Percentiles rank a stretch among this genome's conserved stretches.
These are phyloP conservation scores for Potentilla sterilis DNA, from an alignment of 306 rosid species.

Conservation along the genomic window DNA sequence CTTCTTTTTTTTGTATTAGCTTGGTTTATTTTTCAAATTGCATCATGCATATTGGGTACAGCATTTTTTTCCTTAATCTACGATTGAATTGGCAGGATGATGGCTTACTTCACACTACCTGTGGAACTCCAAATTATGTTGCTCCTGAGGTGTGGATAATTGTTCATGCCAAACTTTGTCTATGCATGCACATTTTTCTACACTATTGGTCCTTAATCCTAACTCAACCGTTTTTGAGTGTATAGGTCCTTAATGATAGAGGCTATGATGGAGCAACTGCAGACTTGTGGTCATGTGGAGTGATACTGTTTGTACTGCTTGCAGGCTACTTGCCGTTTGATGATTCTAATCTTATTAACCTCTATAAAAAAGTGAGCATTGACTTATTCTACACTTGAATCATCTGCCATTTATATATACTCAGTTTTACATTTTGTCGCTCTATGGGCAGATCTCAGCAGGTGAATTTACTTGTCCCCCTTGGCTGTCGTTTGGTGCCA, in stretches of 20 bases:
- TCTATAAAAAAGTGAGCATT: slow-evolving; percentile 79
- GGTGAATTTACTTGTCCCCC: slow-evolving; percentile 94
- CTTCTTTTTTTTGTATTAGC: background rate
- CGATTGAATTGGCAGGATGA: slow-evolving; percentile 62
- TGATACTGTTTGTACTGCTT: slow-evolving; percentile 93
- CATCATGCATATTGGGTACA: slow-evolving; percentile 11
- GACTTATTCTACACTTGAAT: slow-evolving; percentile 17
- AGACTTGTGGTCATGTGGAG: slow-evolving; percentile 99
- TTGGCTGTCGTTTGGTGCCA: slow-evolving; percentile 88
- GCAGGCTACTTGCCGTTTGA: slow-evolving; percentile 99
- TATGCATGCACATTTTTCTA: background rate
- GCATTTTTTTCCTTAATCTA: slow-evolving; percentile 25
- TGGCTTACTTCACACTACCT: slow-evolving; percentile 95
- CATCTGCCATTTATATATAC: slow-evolving; percentile 19
- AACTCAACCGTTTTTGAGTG: slow-evolving; percentile 20
- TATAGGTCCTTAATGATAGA: slow-evolving; percentile 83
- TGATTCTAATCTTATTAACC: slow-evolving; percentile 79
- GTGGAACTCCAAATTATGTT: slow-evolving; percentile 98
- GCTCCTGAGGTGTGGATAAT: slow-evolving; percentile 83
- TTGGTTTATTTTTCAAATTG: slow-evolving; percentile 3
- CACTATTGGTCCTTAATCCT: slow-evolving; percentile 19
- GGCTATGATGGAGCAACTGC: slow-evolving; percentile 98
- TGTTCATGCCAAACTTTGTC: slow-evolving; percentile 19
- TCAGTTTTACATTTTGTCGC: slow-evolving; percentile 28
- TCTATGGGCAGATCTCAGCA: slow-evolving; percentile 71